A percentile compares a stretch with the other conserved stretches of the same genome.
Evolutionary conservation across 768 basidiomycete species (phyloP).

Genomic region (Russula sp.): DNA sequence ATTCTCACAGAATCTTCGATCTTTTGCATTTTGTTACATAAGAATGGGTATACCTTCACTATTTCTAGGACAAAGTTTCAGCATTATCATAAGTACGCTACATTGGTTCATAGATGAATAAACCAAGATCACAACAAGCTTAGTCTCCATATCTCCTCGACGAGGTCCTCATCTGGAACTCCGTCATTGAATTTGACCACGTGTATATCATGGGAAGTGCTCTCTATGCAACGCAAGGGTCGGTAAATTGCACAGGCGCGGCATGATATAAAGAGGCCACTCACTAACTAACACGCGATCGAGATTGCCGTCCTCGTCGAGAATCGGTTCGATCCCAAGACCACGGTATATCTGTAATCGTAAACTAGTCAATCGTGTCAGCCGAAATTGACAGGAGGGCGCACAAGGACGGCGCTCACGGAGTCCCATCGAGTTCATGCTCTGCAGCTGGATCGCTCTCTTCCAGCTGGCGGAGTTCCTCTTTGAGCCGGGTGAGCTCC

Average conservation of each 20-base stretch:
- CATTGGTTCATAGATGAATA: neutral
- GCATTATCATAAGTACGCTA: neutral
- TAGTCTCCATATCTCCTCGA: slow-evolving; percentile 21
- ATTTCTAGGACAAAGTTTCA: neutral
- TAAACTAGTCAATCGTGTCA: slow-evolving; percentile 38
- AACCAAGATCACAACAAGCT: neutral
- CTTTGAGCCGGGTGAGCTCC: slow-evolving; percentile 62
- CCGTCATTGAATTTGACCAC: slow-evolving; percentile 9
- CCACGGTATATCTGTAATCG: slow-evolving; percentile 64
- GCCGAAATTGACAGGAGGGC: neutral
- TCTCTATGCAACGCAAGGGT: slow-evolving; percentile 24
- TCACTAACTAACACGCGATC: slow-evolving; percentile 64
- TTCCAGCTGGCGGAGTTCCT: slow-evolving; percentile 55
- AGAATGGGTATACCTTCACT: neutral
- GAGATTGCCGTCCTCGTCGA: slow-evolving; percentile 45
- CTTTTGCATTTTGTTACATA: slow-evolving; percentile 4
- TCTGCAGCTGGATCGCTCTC: slow-evolving; percentile 66
- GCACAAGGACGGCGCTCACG: slow-evolving; percentile 39
- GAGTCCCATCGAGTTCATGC: slow-evolving; percentile 63
- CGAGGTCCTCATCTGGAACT: neutral
- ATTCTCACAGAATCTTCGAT: neutral
- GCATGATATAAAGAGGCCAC: slow-evolving; percentile 29
- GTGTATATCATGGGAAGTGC: slow-evolving; percentile 18
- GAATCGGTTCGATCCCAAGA: slow-evolving; percentile 64
- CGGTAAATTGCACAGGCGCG: neutral